phyloP scores from a whole-genome alignment of 768 basidiomycete species.

The Leccinum rimulosum region DNA sequence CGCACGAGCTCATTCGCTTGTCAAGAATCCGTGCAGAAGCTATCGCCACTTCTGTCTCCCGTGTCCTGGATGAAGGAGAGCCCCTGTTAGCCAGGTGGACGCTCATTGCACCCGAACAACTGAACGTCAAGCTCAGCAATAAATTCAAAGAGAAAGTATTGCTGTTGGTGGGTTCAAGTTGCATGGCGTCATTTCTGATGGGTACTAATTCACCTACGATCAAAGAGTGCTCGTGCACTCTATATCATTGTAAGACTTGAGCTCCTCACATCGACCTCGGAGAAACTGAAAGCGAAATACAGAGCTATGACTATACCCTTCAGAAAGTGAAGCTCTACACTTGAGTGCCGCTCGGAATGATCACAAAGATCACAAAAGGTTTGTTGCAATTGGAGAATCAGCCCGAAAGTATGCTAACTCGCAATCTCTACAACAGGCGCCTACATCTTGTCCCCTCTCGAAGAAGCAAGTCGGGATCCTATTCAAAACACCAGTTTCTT shows the following conservation, averaged over 20 bases:
- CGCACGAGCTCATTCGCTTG: conserved; percentile 81
- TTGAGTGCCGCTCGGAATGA: conserved; percentile 81
- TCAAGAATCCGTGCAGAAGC: conserved; percentile 91
- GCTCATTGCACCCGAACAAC: conserved; percentile 76
- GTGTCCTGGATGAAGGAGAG: conserved; percentile 76
- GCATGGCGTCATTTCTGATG: not conserved
- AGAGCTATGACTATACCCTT: conserved; percentile 93
- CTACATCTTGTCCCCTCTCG: conserved; percentile 91
- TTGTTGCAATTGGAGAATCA: conserved; percentile 1
- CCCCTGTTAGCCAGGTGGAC: conserved; percentile 87
- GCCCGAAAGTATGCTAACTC: not conserved
- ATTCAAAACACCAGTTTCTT: conserved; percentile 87
- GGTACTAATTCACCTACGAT: conserved; percentile 2
- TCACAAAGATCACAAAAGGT: conserved; percentile 80
- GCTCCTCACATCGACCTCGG: not conserved
- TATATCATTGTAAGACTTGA: conserved; percentile 69
- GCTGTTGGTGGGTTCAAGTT: conserved; percentile 59
- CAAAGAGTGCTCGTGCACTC: conserved; percentile 47
- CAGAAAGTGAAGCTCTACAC: conserved; percentile 91
- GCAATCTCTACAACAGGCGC: conserved; percentile 53
- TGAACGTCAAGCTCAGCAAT: conserved; percentile 68
- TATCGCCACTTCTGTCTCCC: conserved; percentile 81
- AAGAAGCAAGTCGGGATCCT: conserved; percentile 88
- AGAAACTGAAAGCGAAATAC: conserved; percentile 7
- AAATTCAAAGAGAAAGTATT: conserved; percentile 95